phyloP scores from a whole-genome alignment of 495 filamentous ascomycete genomes.

The Hyphodiscus hymeniophilus region DNA sequence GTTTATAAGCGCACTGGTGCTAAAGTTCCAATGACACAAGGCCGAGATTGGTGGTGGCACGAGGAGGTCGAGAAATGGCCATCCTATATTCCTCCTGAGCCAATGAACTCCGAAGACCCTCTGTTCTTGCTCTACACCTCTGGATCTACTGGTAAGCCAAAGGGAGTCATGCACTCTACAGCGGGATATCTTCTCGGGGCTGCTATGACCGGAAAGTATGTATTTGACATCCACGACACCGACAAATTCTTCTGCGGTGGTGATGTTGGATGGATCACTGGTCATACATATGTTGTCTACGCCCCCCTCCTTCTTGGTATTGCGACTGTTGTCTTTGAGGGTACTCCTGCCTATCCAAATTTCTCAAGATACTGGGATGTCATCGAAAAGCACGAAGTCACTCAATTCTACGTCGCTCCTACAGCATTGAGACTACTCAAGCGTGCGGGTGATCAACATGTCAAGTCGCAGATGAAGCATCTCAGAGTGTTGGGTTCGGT shows the following conservation, averaged over 20 bases:
- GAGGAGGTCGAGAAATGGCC: slow-evolving; percentile 97
- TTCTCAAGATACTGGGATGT: slow-evolving; percentile 99
- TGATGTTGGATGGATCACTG: slow-evolving; percentile 98
- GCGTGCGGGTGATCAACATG: slow-evolving; percentile 87
- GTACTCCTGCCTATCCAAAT: slow-evolving; percentile 93
- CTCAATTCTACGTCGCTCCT: slow-evolving; percentile 97
- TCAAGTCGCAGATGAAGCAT: slow-evolving; percentile 80
- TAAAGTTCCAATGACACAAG: slow-evolving; percentile 82
- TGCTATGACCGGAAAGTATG: slow-evolving; percentile 91
- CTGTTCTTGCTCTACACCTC: slow-evolving; percentile 98
- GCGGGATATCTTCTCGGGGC: slow-evolving; percentile 90
- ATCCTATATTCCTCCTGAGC: slow-evolving; percentile 75
- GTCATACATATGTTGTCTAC: slow-evolving; percentile 99
- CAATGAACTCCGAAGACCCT: slow-evolving; percentile 88
- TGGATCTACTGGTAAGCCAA: slow-evolving; percentile 95
- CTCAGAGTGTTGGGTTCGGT: slow-evolving; percentile 92
- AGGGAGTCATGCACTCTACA: slow-evolving; percentile 98
- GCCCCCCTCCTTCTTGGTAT: slow-evolving; percentile 88
- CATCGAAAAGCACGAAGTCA: slow-evolving; percentile 88
- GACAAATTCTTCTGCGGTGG: slow-evolving; percentile 97
- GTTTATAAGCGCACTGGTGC: slow-evolving; percentile 95
- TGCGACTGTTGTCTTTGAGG: slow-evolving; percentile 96
- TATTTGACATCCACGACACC: slow-evolving; percentile 93
- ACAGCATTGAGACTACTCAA: slow-evolving; percentile 90
- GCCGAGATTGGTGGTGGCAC: slow-evolving; percentile 96